Evolutionary conservation across 768 basidiomycete genomes (phyloP).

Genomic region (Coprinopsis cinerea): DNA sequence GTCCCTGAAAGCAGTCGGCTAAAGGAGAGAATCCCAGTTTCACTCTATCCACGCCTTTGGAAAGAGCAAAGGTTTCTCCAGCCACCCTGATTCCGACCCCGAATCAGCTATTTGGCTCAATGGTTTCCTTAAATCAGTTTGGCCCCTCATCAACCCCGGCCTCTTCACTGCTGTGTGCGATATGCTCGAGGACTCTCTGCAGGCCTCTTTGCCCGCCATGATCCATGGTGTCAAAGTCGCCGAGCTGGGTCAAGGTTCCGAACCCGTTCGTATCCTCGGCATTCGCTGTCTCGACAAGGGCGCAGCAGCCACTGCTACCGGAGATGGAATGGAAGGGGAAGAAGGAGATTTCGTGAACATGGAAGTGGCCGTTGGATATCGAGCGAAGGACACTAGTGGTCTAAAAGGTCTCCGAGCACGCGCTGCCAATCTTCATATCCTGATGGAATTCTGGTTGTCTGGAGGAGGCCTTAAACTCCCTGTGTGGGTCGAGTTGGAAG

Average conservation of each 20-base stretch:
- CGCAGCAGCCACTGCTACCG: constrained; percentile 20
- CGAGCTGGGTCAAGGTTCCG: constrained; percentile 63
- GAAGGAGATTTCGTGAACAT: constrained; percentile 54
- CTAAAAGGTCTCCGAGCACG: constrained; percentile 29
- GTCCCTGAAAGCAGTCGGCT: too few species aligned
- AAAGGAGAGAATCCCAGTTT: background rate
- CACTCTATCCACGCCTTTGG: background rate
- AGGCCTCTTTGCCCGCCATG: constrained; percentile 44
- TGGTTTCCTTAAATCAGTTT: constrained; percentile 50
- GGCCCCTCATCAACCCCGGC: constrained; percentile 72
- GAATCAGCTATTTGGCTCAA: constrained; percentile 58
- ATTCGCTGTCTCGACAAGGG: constrained; percentile 45
- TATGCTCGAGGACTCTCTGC: constrained; percentile 57
- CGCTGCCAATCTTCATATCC: constrained; percentile 55
- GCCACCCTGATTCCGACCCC: constrained; percentile 16
- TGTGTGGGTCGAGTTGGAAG: constrained; percentile 69
- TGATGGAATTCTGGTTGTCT: constrained; percentile 62
- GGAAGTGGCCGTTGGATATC: constrained; percentile 67
- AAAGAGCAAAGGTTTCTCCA: constrained; percentile 9
- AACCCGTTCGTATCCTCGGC: constrained; percentile 63
- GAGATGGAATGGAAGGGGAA: constrained; percentile 27
- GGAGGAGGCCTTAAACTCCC: constrained; percentile 39
- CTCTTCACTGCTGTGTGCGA: constrained; percentile 54
- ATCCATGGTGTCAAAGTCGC: constrained; percentile 61
- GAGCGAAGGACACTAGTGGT: constrained; percentile 42